phyloP scores from a whole-genome alignment of 2,329 filamentous ascomycete genomes.

The Grosmannia huntii region DNA sequence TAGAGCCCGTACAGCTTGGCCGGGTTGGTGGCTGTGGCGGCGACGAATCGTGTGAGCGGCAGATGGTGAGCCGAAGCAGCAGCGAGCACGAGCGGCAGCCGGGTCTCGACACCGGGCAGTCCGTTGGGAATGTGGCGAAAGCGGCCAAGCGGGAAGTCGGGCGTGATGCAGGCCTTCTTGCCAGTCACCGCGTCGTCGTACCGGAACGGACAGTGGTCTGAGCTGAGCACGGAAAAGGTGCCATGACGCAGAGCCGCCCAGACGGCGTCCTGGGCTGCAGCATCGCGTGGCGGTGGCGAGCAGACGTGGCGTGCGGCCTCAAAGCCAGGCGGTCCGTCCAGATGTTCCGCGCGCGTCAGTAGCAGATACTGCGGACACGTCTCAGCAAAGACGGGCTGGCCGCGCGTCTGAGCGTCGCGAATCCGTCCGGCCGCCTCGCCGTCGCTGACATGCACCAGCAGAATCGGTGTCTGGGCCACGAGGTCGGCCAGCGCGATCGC shows the following conservation, averaged over 20 bases:
- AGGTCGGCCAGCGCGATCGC: constrained; percentile 33
- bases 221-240: constrained; percentile 40
- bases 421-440: constrained; percentile 33
- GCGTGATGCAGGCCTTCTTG: constrained; percentile 15
- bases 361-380: constrained; percentile 48
- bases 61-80: constrained; percentile 12
- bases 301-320: constrained; percentile 43
- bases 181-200: constrained; percentile 29
- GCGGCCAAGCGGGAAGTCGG: constrained; percentile 18
- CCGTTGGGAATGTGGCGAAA: constrained; percentile 49
- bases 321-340: constrained; percentile 20
- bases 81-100: constrained; percentile 33
- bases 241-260: constrained; percentile 38
- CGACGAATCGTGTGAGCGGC: constrained; percentile 35
- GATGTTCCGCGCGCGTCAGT: constrained; percentile 30
- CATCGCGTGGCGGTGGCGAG: constrained; percentile 34
- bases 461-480: constrained; percentile 35
- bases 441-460: constrained; percentile 39
- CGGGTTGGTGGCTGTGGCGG: constrained; percentile 39
- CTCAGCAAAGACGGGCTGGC: constrained; percentile 40
- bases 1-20: constrained; percentile 46
- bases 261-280: constrained; percentile 35
- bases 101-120: constrained; percentile 43
- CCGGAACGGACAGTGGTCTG: constrained; percentile 33
- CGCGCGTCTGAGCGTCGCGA: constrained; percentile 33